Percentiles rank a stretch among this genome's conserved stretches.
Evolutionary conservation across 106 monocot species (phyloP).

Genomic region (Phalaenopsis aphrodite): DNA sequence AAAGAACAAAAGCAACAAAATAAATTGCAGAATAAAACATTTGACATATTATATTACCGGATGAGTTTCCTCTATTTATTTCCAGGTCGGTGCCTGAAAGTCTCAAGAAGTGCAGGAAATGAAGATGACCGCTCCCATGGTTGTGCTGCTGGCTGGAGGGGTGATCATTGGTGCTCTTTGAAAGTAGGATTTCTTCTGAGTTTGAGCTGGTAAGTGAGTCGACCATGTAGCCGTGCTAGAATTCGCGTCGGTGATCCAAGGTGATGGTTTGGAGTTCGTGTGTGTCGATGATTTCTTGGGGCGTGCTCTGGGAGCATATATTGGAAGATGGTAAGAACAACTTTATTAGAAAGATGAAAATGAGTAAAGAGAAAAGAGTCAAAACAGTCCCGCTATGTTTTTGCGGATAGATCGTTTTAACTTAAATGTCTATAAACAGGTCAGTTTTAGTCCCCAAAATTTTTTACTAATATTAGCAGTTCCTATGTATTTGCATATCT

Average conservation of each 20-base stretch:
- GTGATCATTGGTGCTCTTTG: constrained; percentile 22
- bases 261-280: constrained; percentile 95
- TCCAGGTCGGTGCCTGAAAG: constrained; percentile 55
- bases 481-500: too few species aligned
- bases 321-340: not conserved
- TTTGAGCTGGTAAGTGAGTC: constrained; percentile 89
- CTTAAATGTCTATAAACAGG: too few species aligned
- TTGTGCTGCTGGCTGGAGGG: constrained; percentile 15
- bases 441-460: too few species aligned
- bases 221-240: constrained; percentile 81
- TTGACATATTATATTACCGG: constrained; percentile 20
- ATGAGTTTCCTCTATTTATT: constrained; percentile 86
- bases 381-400: too few species aligned
- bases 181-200: not conserved
- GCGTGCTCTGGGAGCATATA: constrained; percentile 69
- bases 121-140: constrained; percentile 10
- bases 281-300: constrained; percentile 90
- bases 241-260: constrained; percentile 86
- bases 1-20: too few species aligned
- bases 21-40: not conserved
- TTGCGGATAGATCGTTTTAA: too few species aligned
- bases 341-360: too few species aligned
- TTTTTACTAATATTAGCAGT: too few species aligned
- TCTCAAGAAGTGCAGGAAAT: constrained; percentile 80
- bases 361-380: too few species aligned